These are phyloP conservation scores for Daldinia grandis DNA, from an alignment of 495 filamentous ascomycete genomes.

Conservation along the genomic window DNA sequence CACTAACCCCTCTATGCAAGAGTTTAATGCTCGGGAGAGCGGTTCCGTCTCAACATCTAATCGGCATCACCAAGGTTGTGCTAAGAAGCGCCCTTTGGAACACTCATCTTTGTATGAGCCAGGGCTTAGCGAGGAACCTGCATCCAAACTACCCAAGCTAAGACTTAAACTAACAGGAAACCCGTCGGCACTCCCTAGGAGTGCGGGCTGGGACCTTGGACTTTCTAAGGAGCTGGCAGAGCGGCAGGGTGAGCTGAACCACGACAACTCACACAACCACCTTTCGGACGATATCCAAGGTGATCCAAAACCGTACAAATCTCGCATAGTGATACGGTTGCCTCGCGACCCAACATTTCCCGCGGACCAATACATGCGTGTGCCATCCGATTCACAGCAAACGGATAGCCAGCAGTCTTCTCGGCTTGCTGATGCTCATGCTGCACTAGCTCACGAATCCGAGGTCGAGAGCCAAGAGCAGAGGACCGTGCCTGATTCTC, in stretches of 20 bases:
- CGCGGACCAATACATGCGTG: constrained; percentile 16
- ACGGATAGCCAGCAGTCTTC: constrained; percentile 10
- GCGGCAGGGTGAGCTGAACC: neutral
- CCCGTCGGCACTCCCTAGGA: neutral
- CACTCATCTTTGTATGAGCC: neutral
- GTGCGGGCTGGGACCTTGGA: neutral
- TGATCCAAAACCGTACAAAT: neutral
- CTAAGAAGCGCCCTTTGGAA: constrained; percentile 11
- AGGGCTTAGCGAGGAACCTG: constrained; percentile 2
- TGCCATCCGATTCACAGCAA: constrained; percentile 16
- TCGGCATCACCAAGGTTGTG: neutral
- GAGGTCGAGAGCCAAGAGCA: constrained; percentile 1
- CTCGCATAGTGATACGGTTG: constrained; percentile 28
- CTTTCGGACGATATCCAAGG: neutral
- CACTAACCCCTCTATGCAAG: neutral
- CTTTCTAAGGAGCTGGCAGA: neutral
- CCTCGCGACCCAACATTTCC: constrained; percentile 20
- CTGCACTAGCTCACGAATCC: neutral
- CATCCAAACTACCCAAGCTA: constrained; percentile 1
- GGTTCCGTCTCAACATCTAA: neutral
- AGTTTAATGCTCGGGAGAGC: constrained; percentile 4
- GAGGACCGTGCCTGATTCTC: constrained; percentile 43
- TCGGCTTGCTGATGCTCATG: neutral
- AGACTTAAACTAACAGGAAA: constrained; percentile 6
- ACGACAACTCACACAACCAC: neutral